phyloP scores from a whole-genome alignment of 2,329 filamentous ascomycete genomes.

The Diaporthe destruens region DNA sequence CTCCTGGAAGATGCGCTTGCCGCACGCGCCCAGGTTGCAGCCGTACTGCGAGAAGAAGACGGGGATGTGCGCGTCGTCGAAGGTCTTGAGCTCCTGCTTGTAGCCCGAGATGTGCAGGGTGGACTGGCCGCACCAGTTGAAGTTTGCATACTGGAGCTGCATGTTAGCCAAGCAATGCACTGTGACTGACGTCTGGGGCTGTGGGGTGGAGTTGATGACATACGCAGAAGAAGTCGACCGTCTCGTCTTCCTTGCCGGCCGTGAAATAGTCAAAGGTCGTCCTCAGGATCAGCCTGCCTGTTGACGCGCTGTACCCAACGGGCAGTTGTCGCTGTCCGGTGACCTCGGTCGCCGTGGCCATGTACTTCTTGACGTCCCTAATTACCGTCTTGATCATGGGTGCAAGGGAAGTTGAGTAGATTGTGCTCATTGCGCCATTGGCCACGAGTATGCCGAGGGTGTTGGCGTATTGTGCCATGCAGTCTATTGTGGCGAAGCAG shows the following conservation, averaged over 20 bases:
- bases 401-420: conserved; percentile 38
- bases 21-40: conserved; percentile 60
- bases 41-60: conserved; percentile 76
- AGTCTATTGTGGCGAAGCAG: conserved; percentile 47
- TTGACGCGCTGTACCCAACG: conserved; percentile 40
- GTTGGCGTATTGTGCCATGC: conserved; percentile 47
- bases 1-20: conserved; percentile 68
- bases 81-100: conserved; percentile 57
- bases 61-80: conserved; percentile 65
- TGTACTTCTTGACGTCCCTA: conserved; percentile 49
- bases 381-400: conserved; percentile 45
- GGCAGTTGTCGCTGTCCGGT: conserved; percentile 38
- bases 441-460: conserved; percentile 47
- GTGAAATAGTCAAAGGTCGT: conserved; percentile 41
- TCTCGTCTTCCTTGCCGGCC: conserved; percentile 38
- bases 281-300: conserved; percentile 35
- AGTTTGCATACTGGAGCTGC: conserved; percentile 60
- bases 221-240: conserved; percentile 42
- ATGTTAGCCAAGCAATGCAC: neutral
- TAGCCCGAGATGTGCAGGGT: conserved; percentile 65
- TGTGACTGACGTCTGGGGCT: too few relatives aligned
- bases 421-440: conserved; percentile 43
- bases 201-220: neutral
- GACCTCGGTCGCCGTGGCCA: conserved; percentile 39
- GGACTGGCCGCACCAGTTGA: conserved; percentile 68